These are phyloP conservation scores for Penicillium carneum DNA, from an alignment of 2,329 filamentous ascomycete genomes.

Conservation along the genomic window DNA sequence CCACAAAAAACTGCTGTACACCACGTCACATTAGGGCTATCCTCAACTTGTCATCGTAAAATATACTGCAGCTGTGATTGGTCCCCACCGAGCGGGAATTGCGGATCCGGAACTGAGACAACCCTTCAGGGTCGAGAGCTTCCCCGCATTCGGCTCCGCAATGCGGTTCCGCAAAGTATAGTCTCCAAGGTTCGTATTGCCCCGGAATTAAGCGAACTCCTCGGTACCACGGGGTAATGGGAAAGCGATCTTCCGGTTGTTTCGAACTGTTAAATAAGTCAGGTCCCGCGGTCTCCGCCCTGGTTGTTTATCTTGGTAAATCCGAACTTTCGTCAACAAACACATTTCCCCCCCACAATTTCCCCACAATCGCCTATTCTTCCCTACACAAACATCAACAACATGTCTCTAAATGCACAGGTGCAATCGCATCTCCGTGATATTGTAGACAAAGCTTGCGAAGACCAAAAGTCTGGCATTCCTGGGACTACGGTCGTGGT, in stretches of 20 bases:
- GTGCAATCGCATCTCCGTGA: slow-evolving; percentile 1
- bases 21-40: not conserved
- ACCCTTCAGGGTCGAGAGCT: not conserved
- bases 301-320: not conserved
- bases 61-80: not conserved
- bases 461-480: slow-evolving; percentile 15
- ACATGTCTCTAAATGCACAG: slow-evolving; percentile 11
- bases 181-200: too few species aligned
- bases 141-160: slow-evolving; percentile 1
- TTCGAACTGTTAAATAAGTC: not conserved
- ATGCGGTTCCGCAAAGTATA: slow-evolving; percentile 10
- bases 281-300: too few species aligned
- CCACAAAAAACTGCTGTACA: not conserved
- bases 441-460: slow-evolving; percentile 23
- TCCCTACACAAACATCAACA: not conserved
- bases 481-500: slow-evolving; percentile 5
- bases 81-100: not conserved
- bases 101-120: not conserved
- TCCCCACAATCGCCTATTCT: not conserved
- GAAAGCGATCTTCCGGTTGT: not conserved
- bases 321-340: too few species aligned
- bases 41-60: not conserved
- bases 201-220: not conserved
- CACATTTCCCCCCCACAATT: not conserved
- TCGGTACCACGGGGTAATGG: too few species aligned